Conservation (phyloP, 495 filamentous ascomycete genomes). For the Trichoderma asperelloides region DNA sequence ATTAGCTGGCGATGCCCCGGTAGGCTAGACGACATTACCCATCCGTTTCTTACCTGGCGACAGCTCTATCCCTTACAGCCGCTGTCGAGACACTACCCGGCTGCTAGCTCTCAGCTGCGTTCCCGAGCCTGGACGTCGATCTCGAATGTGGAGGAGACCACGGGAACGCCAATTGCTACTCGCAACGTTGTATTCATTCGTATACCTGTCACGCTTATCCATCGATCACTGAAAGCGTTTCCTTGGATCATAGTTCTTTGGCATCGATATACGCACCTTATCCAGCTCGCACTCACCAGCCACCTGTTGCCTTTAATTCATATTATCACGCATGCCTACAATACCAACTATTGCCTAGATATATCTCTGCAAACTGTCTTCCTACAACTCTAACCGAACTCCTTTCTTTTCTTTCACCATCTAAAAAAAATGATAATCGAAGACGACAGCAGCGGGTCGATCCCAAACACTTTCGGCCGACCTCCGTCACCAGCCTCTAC, state of each 20-base stretch:
- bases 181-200: background rate
- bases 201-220: background rate
- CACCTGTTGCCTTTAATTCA: background rate
- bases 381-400: background rate
- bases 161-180: background rate
- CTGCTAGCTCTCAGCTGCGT: background rate
- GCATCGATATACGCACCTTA: background rate
- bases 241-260: background rate
- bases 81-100: background rate
- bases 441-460: background rate
- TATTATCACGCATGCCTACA: background rate
- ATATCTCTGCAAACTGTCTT: background rate
- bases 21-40: background rate
- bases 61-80: background rate
- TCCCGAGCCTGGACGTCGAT: background rate
- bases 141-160: background rate
- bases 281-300: background rate
- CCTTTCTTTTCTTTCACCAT: background rate
- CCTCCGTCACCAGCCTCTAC: constrained; percentile 8
- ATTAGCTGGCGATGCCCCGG: constrained; percentile 3
- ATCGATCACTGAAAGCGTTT: background rate
- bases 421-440: background rate
- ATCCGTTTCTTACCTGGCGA: background rate
- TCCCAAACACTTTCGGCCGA: background rate
- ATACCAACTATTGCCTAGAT: background rate